Evolutionary conservation across 2,329 filamentous ascomycete genomes (phyloP), one percentile per base, ranked within the genome.

Genomic region (Pezicula radicicola): DNA sequence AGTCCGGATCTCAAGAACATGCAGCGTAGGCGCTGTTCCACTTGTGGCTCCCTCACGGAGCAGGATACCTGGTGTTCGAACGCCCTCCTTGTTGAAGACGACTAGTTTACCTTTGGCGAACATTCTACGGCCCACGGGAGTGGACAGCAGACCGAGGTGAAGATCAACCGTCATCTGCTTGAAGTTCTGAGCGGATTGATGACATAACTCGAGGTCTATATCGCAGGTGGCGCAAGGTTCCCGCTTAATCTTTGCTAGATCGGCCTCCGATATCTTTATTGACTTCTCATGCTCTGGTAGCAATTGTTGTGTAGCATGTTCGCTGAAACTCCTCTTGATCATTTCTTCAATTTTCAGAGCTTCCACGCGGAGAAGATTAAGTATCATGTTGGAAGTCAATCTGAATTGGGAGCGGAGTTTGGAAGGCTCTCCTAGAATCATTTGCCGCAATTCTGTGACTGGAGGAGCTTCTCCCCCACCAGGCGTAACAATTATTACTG

Each of bases 241-340:
- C 12, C 93, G 81, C 70, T 93, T 95, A 65, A 97, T 83, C 72
- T 93, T 96, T 49, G 85, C 91, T 51, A 99, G 73, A 72, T 95
- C 93, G 4, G 90, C 92, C 68, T 99, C 92, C 0, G 92, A 95
- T 2, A 96, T 62, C 67, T 93, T 91, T 55, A 99, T 91, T 52
- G 91, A 88, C 70, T 96, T 96, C 71, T 99, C 92, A 63, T 97
- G 93, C 69, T 97, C 92, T 0, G 94, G 94, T 1, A 97, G 76
- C 12, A 97, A 73, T 56, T 95, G 92, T 66, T 99, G 94, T 0
- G 93, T 97, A 21, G 93, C 93, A 70, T 99, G 94, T 70, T 99
- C 94, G 48, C 93, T 97, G 76, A 99, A 99, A 69, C 92, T 97
- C 59, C 94, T 88, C 79, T 99, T 99, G 76, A 99, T 99, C 94